Evolutionary conservation across 768 basidiomycete species (phyloP), one percentile per base, ranked within the genome.

Genomic region (Boletus fagicola): DNA sequence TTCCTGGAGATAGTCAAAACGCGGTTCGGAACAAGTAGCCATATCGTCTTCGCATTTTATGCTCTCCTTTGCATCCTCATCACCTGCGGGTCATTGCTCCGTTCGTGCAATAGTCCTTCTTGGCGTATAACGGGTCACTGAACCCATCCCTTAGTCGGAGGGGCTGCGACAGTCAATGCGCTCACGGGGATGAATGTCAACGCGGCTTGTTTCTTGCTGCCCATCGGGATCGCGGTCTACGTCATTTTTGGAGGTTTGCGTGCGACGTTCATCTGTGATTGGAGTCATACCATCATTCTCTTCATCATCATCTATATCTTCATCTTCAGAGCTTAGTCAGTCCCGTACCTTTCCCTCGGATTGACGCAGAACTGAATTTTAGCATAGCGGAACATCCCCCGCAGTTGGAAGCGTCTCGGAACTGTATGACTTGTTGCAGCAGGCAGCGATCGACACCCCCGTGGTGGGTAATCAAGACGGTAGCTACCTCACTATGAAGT

Each of bases 401-500:
- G 70, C 72, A 1, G 69, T 78, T 8, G 74, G 75, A 20, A 77
- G 76, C 11, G 62, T 78, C 8, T 71, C 72, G 22, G 67, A 70
- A 13, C 54, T 82, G 49, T 83, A 81, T 61, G 74, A 79, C 49
- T 70, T 85, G 24, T 74, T 85, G 0, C 69, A 76, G 2, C 67
- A 75, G 31, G 83, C 83, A 4, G 77, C 74, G 1, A 53, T 67
- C 3, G 73, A 76, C n/a, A 66, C 68, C 1, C 83, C 83, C 0
- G 81, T 84, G 0, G 58, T 57, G 0, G 82, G 83, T 9, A 84
- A 83, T 59, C 60, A 74, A 43, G 71, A 75, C 16, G 81, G 83
- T 6, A 80, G 79, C 51, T 84, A 83, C 60, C 57, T 83, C 35
- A 84, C 83, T 0, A 80, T 85, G 78, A 81, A 81, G 60, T 81